phyloP scores from a whole-genome alignment of 2,329 filamentous ascomycete genomes.

The Xylariomycetidae sp. region DNA sequence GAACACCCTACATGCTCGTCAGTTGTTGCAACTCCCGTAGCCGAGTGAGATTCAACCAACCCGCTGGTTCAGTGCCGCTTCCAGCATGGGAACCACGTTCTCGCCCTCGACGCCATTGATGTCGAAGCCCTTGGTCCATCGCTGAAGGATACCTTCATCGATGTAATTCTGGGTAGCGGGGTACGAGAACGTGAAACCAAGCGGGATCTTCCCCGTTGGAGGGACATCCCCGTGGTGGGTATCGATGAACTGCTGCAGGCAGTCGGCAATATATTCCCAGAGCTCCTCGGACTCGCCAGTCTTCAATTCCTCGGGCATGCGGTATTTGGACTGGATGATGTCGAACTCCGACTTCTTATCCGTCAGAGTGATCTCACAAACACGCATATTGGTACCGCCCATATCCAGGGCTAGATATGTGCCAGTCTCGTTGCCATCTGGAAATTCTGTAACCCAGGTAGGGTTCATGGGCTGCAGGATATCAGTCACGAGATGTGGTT shows the following conservation, averaged over 20 bases:
- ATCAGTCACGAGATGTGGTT: neutral
- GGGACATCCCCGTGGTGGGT: slow-evolving; percentile 69
- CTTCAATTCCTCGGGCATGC: slow-evolving; percentile 90
- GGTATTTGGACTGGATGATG: slow-evolving; percentile 94
- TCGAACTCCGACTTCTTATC: slow-evolving; percentile 87
- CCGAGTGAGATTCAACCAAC: slow-evolving; percentile 36
- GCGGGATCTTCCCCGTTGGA: slow-evolving; percentile 62
- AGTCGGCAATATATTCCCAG: slow-evolving; percentile 94
- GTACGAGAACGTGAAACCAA: slow-evolving; percentile 96
- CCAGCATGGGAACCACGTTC: slow-evolving; percentile 85
- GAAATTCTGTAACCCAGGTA: slow-evolving; percentile 90
- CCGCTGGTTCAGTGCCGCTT: slow-evolving; percentile 67
- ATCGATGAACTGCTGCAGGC: slow-evolving; percentile 84
- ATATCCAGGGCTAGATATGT: slow-evolving; percentile 89
- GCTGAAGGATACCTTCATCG: slow-evolving; percentile 85
- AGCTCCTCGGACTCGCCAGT: slow-evolving; percentile 78
- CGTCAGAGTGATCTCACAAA: slow-evolving; percentile 87
- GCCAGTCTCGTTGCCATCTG: slow-evolving; percentile 80
- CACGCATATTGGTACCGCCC: slow-evolving; percentile 92
- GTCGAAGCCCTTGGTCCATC: slow-evolving; percentile 98
- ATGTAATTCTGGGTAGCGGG: slow-evolving; percentile 91
- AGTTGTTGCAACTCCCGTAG: slow-evolving; percentile 2
- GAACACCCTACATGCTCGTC: slow-evolving; percentile 60
- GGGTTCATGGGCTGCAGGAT: slow-evolving; percentile 91
- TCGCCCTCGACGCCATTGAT: slow-evolving; percentile 86